Conservation (phyloP, 257 asterid genomes). For the Solanum virginianum region DNA sequence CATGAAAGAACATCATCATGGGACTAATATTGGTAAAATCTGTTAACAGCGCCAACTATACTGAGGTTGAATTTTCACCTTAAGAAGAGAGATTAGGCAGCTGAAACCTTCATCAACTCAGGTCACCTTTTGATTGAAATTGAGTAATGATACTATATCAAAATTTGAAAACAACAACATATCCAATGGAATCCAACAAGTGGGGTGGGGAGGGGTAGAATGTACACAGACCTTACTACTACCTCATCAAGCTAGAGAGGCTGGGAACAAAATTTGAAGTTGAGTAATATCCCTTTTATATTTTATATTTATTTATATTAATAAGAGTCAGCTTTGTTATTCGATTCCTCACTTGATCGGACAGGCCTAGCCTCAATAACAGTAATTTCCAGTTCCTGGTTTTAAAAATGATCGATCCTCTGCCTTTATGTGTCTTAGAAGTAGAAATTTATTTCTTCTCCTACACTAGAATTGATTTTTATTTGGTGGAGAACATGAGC, state of each 20-base stretch:
- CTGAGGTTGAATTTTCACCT: neutral
- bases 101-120: neutral
- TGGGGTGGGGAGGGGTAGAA: too few species aligned
- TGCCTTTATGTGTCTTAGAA: neutral
- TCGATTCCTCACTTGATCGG: neutral
- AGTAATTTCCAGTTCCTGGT: neutral
- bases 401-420: neutral
- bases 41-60: neutral
- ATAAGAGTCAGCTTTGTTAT: neutral
- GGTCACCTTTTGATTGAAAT: neutral
- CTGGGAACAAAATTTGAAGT: neutral
- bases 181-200: too few species aligned
- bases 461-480: neutral
- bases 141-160: neutral
- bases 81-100: neutral
- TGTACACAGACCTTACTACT: too few species aligned
- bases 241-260: too few species aligned
- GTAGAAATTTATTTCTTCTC: neutral
- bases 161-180: neutral
- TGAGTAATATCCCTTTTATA: neutral
- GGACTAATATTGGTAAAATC: neutral
- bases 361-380: neutral
- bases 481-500: neutral
- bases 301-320: neutral
- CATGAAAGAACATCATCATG: neutral